phyloP scores from a whole-genome alignment of 179 eudicot genomes.

The Carnegiea gigantea region DNA sequence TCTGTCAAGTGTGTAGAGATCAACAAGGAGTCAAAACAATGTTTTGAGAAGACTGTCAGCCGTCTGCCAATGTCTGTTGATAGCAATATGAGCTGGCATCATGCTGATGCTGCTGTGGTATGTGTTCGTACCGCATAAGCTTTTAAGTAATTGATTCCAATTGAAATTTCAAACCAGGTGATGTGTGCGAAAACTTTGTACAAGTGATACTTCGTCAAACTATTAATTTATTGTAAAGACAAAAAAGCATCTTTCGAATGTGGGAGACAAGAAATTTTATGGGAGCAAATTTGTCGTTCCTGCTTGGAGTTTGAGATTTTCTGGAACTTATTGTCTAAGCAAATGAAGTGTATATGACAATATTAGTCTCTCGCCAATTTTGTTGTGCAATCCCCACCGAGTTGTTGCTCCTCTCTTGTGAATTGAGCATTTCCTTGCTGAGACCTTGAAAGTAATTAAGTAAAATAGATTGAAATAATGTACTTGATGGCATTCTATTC shows the following conservation, averaged over 20 bases:
- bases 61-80: slow-evolving; percentile 64
- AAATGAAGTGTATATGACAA: background rate
- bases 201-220: background rate
- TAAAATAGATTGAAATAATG: background rate
- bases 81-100: slow-evolving; percentile 93
- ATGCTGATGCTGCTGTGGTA: slow-evolving; percentile 79
- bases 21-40: slow-evolving; percentile 84
- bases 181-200: background rate
- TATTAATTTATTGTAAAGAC: background rate
- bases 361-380: background rate
- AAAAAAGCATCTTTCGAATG: background rate
- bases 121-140: slow-evolving; percentile 17
- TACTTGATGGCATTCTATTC: background rate
- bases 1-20: slow-evolving; percentile 87
- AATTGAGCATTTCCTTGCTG: background rate
- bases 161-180: background rate
- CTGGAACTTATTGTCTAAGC: background rate
- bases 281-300: background rate
- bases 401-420: background rate
- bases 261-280: background rate
- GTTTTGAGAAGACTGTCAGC: slow-evolving; percentile 81
- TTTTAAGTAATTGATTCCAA: background rate
- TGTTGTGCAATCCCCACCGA: background rate
- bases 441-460: background rate
- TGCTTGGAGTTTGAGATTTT: background rate